Evolutionary conservation across 257 asterid genomes (phyloP).

Genomic region (Fraxinus excelsior): DNA sequence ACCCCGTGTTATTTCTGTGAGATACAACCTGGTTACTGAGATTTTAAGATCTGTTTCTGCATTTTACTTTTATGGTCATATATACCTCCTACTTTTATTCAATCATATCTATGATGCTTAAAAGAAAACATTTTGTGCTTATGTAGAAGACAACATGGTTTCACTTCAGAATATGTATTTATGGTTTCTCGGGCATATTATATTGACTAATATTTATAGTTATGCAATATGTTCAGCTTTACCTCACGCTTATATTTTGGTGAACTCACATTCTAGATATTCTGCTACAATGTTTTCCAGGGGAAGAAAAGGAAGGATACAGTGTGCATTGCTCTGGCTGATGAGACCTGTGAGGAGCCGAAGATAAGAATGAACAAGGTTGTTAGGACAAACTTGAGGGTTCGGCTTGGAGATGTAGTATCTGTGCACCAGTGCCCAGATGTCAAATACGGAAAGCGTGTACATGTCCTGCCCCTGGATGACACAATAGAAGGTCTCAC

Average conservation of each 20-base stretch:
- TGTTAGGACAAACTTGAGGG: conserved; percentile 66
- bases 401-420: conserved; percentile 78
- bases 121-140: neutral
- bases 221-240: neutral
- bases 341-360: conserved; percentile 71
- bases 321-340: conserved; percentile 85
- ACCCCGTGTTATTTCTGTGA: neutral
- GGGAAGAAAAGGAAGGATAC: conserved; percentile 90
- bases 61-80: too few relatives aligned
- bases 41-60: too few relatives aligned
- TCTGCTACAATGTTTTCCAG: conserved; percentile 39
- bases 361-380: conserved; percentile 86
- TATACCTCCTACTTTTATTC: too few relatives aligned
- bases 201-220: neutral
- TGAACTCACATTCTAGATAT: conserved; percentile 18
- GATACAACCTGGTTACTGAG: neutral
- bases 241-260: neutral
- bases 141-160: neutral
- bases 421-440: conserved; percentile 94
- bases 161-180: neutral
- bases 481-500: conserved; percentile 90
- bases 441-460: conserved; percentile 87
- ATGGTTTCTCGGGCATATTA: neutral
- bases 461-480: conserved; percentile 79
- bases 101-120: too few relatives aligned